These are phyloP conservation scores for Decorospora gaudefroyi DNA, from an alignment of 2,329 filamentous ascomycete species.

Conservation along the genomic window DNA sequence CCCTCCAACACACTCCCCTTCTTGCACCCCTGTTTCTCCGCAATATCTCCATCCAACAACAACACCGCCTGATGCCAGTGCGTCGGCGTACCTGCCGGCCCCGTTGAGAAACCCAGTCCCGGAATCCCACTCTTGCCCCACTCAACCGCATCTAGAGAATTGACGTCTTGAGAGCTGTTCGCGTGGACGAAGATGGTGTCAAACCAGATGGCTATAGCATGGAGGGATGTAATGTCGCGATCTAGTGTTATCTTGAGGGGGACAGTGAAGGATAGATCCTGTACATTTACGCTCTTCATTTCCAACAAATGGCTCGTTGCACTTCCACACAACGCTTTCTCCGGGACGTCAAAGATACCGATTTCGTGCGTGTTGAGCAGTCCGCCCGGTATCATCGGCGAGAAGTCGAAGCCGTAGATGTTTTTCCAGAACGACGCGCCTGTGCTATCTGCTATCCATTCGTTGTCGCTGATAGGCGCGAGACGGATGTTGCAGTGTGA, in stretches of 20 bases:
- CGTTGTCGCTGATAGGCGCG: constrained; percentile 76
- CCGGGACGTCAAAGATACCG: constrained; percentile 40
- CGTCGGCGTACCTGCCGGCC: constrained; percentile 73
- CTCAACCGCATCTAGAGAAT: constrained; percentile 60
- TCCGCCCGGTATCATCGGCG: constrained; percentile 81
- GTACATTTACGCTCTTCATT: constrained; percentile 70
- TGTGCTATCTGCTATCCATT: constrained; percentile 77
- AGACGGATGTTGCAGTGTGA: constrained; percentile 82
- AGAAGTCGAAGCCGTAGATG: constrained; percentile 95
- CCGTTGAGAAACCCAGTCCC: constrained; percentile 84
- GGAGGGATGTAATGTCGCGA: constrained; percentile 68
- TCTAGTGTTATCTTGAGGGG: constrained; percentile 67
- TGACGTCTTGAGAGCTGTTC: constrained; percentile 30
- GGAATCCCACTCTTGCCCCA: constrained; percentile 62
- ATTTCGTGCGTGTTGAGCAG: constrained; percentile 66
- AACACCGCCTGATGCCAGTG: constrained; percentile 90
- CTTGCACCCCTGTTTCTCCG: constrained; percentile 42
- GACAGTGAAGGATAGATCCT: constrained; percentile 76
- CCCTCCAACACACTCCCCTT: constrained; percentile 71
- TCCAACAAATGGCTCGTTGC: constrained; percentile 75
- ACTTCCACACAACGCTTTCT: constrained; percentile 51
- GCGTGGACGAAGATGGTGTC: constrained; percentile 85
- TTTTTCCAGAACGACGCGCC: constrained; percentile 76
- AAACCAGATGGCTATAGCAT: constrained; percentile 91
- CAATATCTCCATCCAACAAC: constrained; percentile 65